Conservation (phyloP, 805 yeast genomes). For the Kodamaea hsintzibuensis region DNA sequence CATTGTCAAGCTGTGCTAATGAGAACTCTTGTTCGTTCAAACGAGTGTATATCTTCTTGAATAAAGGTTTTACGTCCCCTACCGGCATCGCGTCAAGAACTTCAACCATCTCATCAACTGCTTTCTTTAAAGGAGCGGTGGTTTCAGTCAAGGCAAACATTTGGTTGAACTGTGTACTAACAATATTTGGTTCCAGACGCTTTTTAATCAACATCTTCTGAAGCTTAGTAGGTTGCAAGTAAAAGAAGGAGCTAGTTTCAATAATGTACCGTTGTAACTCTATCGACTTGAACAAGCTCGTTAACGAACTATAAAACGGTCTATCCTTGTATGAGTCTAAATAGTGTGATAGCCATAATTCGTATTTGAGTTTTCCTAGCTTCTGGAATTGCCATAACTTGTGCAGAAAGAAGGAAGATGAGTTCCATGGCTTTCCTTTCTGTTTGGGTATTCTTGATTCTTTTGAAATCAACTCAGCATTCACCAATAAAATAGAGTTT, state of each 20-base stretch:
- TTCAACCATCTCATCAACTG: background rate
- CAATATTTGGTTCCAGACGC: conserved; percentile 4
- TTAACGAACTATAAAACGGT: background rate
- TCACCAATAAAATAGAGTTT: conserved; percentile 6
- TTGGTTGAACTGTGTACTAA: conserved; percentile 19
- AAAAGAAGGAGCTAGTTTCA: conserved; percentile 12
- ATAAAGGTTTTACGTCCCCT: background rate
- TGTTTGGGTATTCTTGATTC: background rate
- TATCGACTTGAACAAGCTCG: conserved; percentile 9
- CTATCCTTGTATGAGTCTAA: background rate
- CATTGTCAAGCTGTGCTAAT: conserved; percentile 3
- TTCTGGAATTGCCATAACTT: conserved; percentile 3
- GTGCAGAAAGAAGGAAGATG: background rate
- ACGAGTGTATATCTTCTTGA: background rate
- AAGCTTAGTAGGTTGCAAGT: conserved; percentile 4
- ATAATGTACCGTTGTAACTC: conserved; percentile 12
- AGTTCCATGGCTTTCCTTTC: background rate
- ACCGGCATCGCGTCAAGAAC: background rate
- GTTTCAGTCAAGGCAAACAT: conserved; percentile 13
- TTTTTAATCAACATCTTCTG: background rate
- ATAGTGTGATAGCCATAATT: background rate
- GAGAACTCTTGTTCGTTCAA: conserved; percentile 9
- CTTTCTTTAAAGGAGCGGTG: background rate
- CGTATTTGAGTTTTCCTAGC: conserved; percentile 9
- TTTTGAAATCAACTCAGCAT: background rate